phyloP scores from a whole-genome alignment of 139 green algal genomes.

The Nannochloris sp. region DNA sequence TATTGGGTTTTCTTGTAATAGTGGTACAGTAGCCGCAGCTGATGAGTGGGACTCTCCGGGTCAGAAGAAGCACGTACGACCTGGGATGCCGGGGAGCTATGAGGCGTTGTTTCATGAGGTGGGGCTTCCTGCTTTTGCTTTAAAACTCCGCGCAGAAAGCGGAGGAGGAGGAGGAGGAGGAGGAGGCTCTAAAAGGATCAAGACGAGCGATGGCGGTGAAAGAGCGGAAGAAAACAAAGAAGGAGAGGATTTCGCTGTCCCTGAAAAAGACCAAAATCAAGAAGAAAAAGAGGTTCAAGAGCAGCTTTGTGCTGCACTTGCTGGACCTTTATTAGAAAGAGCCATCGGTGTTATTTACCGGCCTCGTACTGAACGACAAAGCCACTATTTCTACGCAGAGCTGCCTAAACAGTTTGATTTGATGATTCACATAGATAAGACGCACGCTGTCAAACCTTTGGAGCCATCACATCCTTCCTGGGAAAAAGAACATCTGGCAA shows the following conservation, averaged over 20 bases:
- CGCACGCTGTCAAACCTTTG: slow-evolving; percentile 28
- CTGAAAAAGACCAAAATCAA: no score
- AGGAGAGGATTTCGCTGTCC: no score
- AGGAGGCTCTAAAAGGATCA: no score
- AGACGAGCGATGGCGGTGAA: no score
- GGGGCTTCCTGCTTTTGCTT: slow-evolving; percentile 18
- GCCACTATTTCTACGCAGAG: slow-evolving; percentile 43
- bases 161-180: no score
- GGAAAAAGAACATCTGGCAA: slow-evolving; percentile 1
- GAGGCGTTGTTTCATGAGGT: slow-evolving; percentile 22
- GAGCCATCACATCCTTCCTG: slow-evolving; percentile 16
- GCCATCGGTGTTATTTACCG: slow-evolving; percentile 62
- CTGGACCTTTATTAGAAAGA: slow-evolving; percentile 38
- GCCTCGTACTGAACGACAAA: slow-evolving; percentile 43
- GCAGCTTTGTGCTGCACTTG: neutral
- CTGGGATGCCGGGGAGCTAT: slow-evolving; percentile 11
- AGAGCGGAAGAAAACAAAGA: no score
- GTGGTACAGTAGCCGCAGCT: slow-evolving; percentile 45
- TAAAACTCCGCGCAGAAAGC: slow-evolving; percentile 23
- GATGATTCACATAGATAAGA: slow-evolving; percentile 42
- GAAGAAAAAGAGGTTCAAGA: no score
- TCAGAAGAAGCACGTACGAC: neutral
- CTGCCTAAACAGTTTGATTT: slow-evolving; percentile 50
- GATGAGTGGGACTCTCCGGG: slow-evolving; percentile 46
- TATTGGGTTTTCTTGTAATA: slow-evolving; percentile 47